Evolutionary conservation across 2,329 filamentous ascomycete species (phyloP).

Genomic region (Penicillium sp.): DNA sequence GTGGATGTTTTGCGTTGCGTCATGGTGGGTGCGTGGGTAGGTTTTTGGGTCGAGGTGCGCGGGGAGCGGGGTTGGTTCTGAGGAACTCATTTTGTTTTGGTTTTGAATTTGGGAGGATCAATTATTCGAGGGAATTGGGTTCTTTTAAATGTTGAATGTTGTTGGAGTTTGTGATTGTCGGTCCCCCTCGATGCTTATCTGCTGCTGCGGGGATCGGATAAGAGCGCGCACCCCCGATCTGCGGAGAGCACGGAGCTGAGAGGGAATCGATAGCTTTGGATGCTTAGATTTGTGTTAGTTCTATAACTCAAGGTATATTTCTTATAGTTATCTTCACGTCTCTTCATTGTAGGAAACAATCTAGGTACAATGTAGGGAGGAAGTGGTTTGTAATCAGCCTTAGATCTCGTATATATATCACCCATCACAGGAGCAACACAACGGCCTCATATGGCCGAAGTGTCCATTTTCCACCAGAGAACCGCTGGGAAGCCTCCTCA

Average conservation of each 20-base stretch:
- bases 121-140: not conserved
- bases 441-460: constrained; percentile 38
- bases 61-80: constrained; percentile 18
- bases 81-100: constrained; percentile 13
- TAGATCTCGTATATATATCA: constrained; percentile 3
- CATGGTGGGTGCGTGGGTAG: constrained; percentile 40
- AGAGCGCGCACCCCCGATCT: constrained; percentile 8
- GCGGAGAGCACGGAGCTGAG: constrained; percentile 19
- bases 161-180: not conserved
- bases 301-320: not conserved
- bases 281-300: not conserved
- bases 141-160: not conserved
- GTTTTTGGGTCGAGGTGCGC: constrained; percentile 41
- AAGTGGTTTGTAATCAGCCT: not conserved
- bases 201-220: constrained; percentile 26
- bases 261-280: not conserved
- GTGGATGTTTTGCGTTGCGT: constrained; percentile 39
- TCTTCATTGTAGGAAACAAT: not conserved
- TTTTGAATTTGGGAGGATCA: not conserved
- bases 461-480: constrained; percentile 30
- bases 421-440: constrained; percentile 27
- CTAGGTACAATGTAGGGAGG: not conserved
- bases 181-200: constrained; percentile 18
- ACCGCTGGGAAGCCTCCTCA: constrained; percentile 20
- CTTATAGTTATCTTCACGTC: not conserved